Evolutionary conservation across 2,329 filamentous ascomycete species (phyloP).

Genomic region (Mycosphaerella sp.): DNA sequence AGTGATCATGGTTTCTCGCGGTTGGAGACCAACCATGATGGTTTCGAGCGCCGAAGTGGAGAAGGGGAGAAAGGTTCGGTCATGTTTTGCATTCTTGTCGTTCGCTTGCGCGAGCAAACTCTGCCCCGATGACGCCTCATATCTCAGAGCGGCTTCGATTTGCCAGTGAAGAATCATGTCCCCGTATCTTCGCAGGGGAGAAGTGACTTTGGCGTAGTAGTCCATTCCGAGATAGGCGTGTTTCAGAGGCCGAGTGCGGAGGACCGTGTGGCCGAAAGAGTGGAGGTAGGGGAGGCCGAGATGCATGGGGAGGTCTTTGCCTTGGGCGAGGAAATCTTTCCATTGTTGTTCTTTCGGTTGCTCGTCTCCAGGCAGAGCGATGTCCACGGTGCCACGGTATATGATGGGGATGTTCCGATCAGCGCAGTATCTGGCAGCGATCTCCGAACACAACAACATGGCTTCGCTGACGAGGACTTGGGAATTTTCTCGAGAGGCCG

Average conservation of each 20-base stretch:
- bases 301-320: slow-evolving; percentile 34
- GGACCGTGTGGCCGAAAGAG: slow-evolving; percentile 37
- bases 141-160: slow-evolving; percentile 55
- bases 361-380: slow-evolving; percentile 27
- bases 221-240: slow-evolving; percentile 49
- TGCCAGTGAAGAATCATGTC: slow-evolving; percentile 60
- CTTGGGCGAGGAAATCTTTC: slow-evolving; percentile 35
- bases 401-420: slow-evolving; percentile 47
- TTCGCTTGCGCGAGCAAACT: slow-evolving; percentile 34
- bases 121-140: slow-evolving; percentile 45
- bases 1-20: slow-evolving; percentile 41
- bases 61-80: slow-evolving; percentile 44
- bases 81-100: slow-evolving; percentile 16
- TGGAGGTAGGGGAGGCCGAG: slow-evolving; percentile 40
- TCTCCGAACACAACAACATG: slow-evolving; percentile 52
- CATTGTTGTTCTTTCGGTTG: slow-evolving; percentile 31
- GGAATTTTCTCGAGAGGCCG: slow-evolving; percentile 9
- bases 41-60: slow-evolving; percentile 42
- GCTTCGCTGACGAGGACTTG: slow-evolving; percentile 38
- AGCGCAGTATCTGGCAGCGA: slow-evolving; percentile 48
- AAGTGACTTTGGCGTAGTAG: slow-evolving; percentile 53
- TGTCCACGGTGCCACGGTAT: slow-evolving; percentile 39
- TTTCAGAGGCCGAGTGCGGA: slow-evolving; percentile 42
- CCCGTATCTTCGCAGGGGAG: slow-evolving; percentile 54
- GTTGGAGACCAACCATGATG: slow-evolving; percentile 43